These are phyloP conservation scores for Camelina neglecta DNA, from an alignment of 345 rosid genomes.

Conservation along the genomic window DNA sequence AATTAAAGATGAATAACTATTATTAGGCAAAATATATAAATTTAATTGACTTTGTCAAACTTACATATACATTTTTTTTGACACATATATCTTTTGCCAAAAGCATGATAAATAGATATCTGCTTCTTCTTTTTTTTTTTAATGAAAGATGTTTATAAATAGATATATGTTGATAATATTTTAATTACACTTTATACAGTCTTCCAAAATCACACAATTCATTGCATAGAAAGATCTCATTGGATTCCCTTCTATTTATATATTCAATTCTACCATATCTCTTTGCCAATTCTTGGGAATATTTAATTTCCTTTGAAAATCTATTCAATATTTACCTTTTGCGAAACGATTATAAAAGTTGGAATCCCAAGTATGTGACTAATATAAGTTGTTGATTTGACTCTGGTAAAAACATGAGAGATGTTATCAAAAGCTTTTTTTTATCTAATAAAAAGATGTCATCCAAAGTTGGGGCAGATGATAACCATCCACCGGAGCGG, in stretches of 20 bases:
- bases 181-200: not conserved
- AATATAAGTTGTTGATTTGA: not conserved
- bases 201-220: not conserved
- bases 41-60: not conserved
- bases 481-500: not conserved
- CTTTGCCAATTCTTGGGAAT: not conserved
- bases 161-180: not conserved
- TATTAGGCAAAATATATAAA: not conserved
- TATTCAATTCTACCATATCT: not conserved
- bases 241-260: not conserved
- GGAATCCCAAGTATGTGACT: not conserved
- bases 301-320: not conserved
- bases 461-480: not conserved
- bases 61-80: not conserved
- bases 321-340: not conserved
- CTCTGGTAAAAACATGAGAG: not conserved
- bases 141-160: too few species aligned
- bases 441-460: not conserved
- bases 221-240: not conserved
- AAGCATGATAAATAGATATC: not conserved
- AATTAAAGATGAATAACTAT: not conserved
- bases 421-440: not conserved
- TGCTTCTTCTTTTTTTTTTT: too few species aligned
- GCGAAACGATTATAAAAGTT: not conserved
- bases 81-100: not conserved